Evolutionary conservation across 1,284 basidiomycete species (phyloP).

Genomic region (Irpex sp.): DNA sequence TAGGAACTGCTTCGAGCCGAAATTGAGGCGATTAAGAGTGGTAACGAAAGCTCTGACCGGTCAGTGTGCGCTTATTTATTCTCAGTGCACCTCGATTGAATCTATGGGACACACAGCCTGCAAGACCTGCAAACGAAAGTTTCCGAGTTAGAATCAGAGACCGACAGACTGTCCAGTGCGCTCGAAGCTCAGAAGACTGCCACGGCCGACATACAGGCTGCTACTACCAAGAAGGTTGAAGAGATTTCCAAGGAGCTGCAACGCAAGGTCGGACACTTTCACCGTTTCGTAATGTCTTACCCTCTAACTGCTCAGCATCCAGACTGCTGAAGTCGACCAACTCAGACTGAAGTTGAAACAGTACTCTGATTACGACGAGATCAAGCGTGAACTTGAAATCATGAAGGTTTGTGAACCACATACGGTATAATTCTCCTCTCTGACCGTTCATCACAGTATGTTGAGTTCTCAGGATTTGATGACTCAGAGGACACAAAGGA

Average conservation of each 20-base stretch:
- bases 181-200: constrained; percentile 69
- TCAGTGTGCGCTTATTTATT: constrained; percentile 30
- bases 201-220: constrained; percentile 47
- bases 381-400: constrained; percentile 94
- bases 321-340: constrained; percentile 63
- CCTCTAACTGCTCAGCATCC: not conserved
- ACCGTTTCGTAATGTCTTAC: not conserved
- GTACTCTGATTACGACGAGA: constrained; percentile 88
- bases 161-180: constrained; percentile 61
- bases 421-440: too few relatives aligned
- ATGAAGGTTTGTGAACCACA: constrained; percentile 72
- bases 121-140: constrained; percentile 72
- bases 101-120: constrained; percentile 42
- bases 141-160: constrained; percentile 70
- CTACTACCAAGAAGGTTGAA: constrained; percentile 52
- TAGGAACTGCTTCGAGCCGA: constrained; percentile 92
- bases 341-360: constrained; percentile 68
- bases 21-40: constrained; percentile 84
- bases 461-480: constrained; percentile 88
- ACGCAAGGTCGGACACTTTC: constrained; percentile 41
- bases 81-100: too few relatives aligned
- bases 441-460: constrained; percentile 54
- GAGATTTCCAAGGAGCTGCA: constrained; percentile 61
- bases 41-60: constrained; percentile 74
- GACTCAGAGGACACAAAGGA: constrained; percentile 55